phyloP scores from a whole-genome alignment of 192 early-diverging fungal species.

The Phycomyces blakesleeanus region DNA sequence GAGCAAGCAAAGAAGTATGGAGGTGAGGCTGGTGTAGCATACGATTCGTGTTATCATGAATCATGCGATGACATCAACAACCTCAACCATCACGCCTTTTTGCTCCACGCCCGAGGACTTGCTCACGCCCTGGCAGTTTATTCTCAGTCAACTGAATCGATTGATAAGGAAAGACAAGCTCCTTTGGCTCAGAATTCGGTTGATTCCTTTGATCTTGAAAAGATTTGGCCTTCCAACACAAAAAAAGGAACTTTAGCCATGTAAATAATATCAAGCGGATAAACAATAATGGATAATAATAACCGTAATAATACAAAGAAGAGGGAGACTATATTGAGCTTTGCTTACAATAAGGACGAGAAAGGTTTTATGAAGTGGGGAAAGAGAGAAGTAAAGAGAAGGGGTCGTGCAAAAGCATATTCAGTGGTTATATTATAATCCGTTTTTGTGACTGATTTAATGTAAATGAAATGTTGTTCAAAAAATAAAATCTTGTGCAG shows the following conservation, averaged over 20 bases:
- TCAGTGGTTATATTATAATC: too few relatives aligned
- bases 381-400: too few relatives aligned
- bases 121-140: conserved; percentile 7
- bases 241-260: neutral
- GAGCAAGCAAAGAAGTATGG: conserved; percentile 52
- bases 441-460: too few relatives aligned
- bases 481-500: too few relatives aligned
- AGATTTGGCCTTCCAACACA: neutral
- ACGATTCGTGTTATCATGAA: conserved; percentile 69
- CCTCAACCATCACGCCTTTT: conserved; percentile 54
- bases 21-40: conserved; percentile 58
- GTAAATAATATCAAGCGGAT: neutral
- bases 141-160: conserved; percentile 4
- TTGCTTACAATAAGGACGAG: too few relatives aligned
- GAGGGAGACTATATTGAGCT: neutral
- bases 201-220: neutral
- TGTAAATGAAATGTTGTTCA: too few relatives aligned
- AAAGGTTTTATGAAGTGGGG: too few relatives aligned
- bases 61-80: conserved; percentile 66
- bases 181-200: neutral
- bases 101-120: conserved; percentile 1
- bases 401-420: too few relatives aligned
- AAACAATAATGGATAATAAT: too few relatives aligned
- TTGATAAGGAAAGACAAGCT: neutral
- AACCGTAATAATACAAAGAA: neutral